Evolutionary conservation across 2,329 filamentous ascomycete species (phyloP).

Genomic region (Corynespora cassiicola): DNA sequence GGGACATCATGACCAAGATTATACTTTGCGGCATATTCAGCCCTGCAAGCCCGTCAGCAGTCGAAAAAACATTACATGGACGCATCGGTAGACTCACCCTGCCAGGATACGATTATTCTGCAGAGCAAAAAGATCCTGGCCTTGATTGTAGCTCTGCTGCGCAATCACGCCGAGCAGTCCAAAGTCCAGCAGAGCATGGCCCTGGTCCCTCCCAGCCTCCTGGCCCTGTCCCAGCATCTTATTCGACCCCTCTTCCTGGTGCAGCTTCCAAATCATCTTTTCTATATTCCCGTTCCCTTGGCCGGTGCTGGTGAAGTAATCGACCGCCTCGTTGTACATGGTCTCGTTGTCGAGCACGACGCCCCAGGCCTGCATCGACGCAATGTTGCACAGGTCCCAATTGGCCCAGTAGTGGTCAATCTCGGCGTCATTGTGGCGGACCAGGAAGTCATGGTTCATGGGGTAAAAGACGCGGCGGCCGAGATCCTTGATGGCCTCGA

Average conservation of each 20-base stretch:
- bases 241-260: slow-evolving; percentile 34
- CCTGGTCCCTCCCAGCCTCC: slow-evolving; percentile 55
- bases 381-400: slow-evolving; percentile 56
- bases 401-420: slow-evolving; percentile 51
- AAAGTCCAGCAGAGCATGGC: slow-evolving; percentile 51
- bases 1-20: slow-evolving; percentile 53
- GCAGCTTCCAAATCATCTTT: slow-evolving; percentile 40
- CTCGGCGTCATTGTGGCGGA: slow-evolving; percentile 44
- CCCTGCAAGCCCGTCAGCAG: slow-evolving; percentile 23
- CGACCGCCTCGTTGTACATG: slow-evolving; percentile 46
- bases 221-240: slow-evolving; percentile 48
- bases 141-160: slow-evolving; percentile 53
- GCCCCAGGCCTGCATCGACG: slow-evolving; percentile 50
- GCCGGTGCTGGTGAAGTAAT: slow-evolving; percentile 51
- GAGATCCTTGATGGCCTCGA: too few species aligned
- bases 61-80: not conserved
- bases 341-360: slow-evolving; percentile 52
- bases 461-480: slow-evolving; percentile 48
- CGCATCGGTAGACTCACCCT: slow-evolving; percentile 29
- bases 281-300: slow-evolving; percentile 47
- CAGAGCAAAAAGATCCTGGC: slow-evolving; percentile 48
- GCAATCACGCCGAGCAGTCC: slow-evolving; percentile 49
- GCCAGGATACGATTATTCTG: slow-evolving; percentile 45
- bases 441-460: slow-evolving; percentile 48
- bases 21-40: slow-evolving; percentile 51